Evolutionary conservation across 225 moss, liverwort and hornwort genomes (phyloP).

Genomic region (Sphagnum tenellum): DNA sequence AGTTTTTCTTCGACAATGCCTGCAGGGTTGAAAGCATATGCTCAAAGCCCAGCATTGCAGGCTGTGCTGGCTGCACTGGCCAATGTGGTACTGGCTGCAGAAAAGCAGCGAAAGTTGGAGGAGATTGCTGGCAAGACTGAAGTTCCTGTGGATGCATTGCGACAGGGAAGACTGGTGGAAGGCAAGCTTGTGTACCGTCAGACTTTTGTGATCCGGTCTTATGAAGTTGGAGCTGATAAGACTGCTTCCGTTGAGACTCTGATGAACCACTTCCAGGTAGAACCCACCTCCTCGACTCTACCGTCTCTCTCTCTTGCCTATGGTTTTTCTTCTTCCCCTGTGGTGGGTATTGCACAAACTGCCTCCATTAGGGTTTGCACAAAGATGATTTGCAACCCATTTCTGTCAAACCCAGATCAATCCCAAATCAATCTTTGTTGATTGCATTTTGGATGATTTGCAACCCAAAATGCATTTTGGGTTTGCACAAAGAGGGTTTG

Average conservation of each 20-base stretch:
- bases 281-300: too few relatives aligned
- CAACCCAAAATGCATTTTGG: not conserved
- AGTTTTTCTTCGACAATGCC: not conserved
- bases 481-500: not conserved
- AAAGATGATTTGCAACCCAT: too few relatives aligned
- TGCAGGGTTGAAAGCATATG: conserved; percentile 3
- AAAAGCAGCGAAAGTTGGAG: conserved; percentile 28
- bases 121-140: conserved; percentile 22
- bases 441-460: not conserved
- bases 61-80: conserved; percentile 67
- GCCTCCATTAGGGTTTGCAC: too few relatives aligned
- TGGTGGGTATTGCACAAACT: too few relatives aligned
- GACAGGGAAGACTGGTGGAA: conserved; percentile 71
- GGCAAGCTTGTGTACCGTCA: conserved; percentile 82
- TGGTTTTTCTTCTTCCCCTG: too few relatives aligned
- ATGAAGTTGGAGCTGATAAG: conserved; percentile 92
- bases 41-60: conserved; percentile 41
- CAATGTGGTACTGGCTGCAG: conserved; percentile 50
- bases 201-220: conserved; percentile 86
- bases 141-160: conserved; percentile 54
- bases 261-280: conserved; percentile 88
- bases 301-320: too few relatives aligned
- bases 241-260: conserved; percentile 88
- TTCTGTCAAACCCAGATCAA: not conserved
- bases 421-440: not conserved